Conservation (phyloP, 257 asterid genomes). For the Galeopsis tetrahit region DNA sequence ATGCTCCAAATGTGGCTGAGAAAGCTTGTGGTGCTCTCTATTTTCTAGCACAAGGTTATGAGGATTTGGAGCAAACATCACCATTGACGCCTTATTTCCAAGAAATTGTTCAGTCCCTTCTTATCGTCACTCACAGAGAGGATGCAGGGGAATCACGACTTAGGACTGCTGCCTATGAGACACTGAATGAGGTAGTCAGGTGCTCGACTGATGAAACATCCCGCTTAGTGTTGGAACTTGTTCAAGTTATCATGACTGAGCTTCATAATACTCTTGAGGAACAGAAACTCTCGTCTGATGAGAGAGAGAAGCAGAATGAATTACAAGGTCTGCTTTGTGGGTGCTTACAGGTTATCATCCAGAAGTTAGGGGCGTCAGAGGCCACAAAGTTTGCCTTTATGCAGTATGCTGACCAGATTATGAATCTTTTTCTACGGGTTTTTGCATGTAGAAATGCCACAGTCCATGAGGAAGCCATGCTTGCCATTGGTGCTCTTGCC, state of each 20-base stretch:
- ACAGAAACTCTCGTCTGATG: slow-evolving; percentile 72
- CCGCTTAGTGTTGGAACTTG: slow-evolving; percentile 69
- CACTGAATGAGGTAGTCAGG: slow-evolving; percentile 87
- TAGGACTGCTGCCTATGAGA: slow-evolving; percentile 80
- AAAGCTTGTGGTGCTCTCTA: slow-evolving; percentile 89
- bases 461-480: slow-evolving; percentile 97
- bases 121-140: slow-evolving; percentile 70
- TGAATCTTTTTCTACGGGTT: slow-evolving; percentile 72
- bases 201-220: slow-evolving; percentile 76
- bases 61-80: slow-evolving; percentile 69
- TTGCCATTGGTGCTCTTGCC: slow-evolving; percentile 90
- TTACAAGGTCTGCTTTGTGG: slow-evolving; percentile 88
- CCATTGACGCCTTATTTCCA: slow-evolving; percentile 80
- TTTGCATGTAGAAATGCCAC: slow-evolving; percentile 86
- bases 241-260: slow-evolving; percentile 80
- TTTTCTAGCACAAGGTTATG: slow-evolving; percentile 76
- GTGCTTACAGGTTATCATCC: slow-evolving; percentile 80
- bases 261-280: slow-evolving; percentile 79
- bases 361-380: slow-evolving; percentile 71
- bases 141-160: slow-evolving; percentile 87
- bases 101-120: slow-evolving; percentile 77
- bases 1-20: slow-evolving; percentile 85
- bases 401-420: slow-evolving; percentile 84
- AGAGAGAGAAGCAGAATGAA: slow-evolving; percentile 78
- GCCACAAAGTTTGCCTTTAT: slow-evolving; percentile 62